Percentiles rank a stretch among this genome's conserved stretches.
phyloP scores from a whole-genome alignment of 2,329 filamentous ascomycete genomes.

The Periconia sp. region DNA sequence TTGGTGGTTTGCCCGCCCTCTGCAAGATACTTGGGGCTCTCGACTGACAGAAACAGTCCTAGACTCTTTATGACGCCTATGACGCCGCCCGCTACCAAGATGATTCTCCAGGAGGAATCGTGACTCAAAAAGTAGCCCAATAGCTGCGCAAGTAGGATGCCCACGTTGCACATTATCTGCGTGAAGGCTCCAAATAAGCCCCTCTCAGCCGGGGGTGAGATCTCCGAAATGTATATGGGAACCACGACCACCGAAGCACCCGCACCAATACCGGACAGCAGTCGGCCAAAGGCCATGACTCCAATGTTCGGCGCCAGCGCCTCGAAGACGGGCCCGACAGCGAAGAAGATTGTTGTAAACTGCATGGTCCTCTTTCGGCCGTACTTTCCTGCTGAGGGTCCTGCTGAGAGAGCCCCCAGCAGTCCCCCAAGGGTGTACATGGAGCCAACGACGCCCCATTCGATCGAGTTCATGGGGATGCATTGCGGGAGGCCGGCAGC shows the following conservation, averaged over 20 bases:
- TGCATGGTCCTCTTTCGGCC: slow-evolving; percentile 81
- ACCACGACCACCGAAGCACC: slow-evolving; percentile 92
- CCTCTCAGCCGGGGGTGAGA: slow-evolving; percentile 72
- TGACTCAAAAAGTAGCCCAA: slow-evolving; percentile 88
- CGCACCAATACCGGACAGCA: slow-evolving; percentile 82
- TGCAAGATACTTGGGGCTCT: slow-evolving; percentile 88
- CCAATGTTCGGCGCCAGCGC: slow-evolving; percentile 71
- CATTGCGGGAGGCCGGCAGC: slow-evolving; percentile 69
- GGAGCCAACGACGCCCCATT: slow-evolving; percentile 86
- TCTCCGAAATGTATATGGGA: slow-evolving; percentile 91
- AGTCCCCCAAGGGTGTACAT: slow-evolving; percentile 92
- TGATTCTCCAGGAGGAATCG: slow-evolving; percentile 80
- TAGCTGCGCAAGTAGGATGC: slow-evolving; percentile 82
- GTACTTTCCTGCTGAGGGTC: slow-evolving; percentile 76
- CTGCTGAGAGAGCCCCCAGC: slow-evolving; percentile 78
- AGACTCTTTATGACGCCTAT: slow-evolving; percentile 71
- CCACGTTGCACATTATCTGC: slow-evolving; percentile 91
- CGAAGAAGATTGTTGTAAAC: slow-evolving; percentile 76
- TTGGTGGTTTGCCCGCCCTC: slow-evolving; percentile 64
- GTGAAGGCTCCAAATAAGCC: slow-evolving; percentile 85
- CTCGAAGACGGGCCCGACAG: slow-evolving; percentile 77
- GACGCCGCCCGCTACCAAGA: slow-evolving; percentile 74
- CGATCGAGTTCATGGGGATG: slow-evolving; percentile 82
- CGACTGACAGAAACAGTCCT: slow-evolving; percentile 74
- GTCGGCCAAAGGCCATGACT: slow-evolving; percentile 73